Evolutionary conservation across 225 moss, liverwort and hornwort species (phyloP), one percentile per base, ranked within the genome.

Genomic region (Marchantia paleacea): DNA sequence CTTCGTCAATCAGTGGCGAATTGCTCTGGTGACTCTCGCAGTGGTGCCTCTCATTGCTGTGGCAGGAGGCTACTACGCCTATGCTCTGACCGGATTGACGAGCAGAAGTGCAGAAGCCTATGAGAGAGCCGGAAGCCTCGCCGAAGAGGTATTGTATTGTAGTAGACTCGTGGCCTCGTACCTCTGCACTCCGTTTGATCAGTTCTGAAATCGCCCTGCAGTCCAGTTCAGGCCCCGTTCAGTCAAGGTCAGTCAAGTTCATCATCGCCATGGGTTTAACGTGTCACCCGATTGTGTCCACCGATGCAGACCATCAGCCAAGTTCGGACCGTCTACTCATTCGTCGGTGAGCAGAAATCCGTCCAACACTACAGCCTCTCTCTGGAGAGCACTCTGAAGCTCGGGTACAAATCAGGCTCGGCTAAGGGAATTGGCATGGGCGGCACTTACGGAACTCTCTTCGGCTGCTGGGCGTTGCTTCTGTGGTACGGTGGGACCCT

Each of bases 1-100:
- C 0, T 95, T 95, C 76, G 57, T 80, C 16, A 66, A 7, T 5
- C 72, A 91, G 15, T 93, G 95, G 95, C 90, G 91, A 83, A 89
- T 97, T 55, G 95, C 93, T 0, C 69, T 88, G 22, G 91, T 95
- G 55, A 95, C 95, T 7, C 80, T 97, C 25, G 93, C 93, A 28
- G 86, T 93, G 10, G 92, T 95, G 16, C 97, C 97, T 29, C 75
- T 77, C 72, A 93, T 95, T 14, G 92, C 93, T 12, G 7, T 85
- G 4, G 90, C 95, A 4, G 97, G 95, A 60, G 92, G 87, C 24
- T 8, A 72, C 0, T 92, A 93, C 73, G 85, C 89, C 1, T 82
- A 25, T 19, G 70, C 82, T 3, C 87, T 95, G 22, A 91, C 92
- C 14, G 82, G 82, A 8, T 84, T 91, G 28, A 89, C 90, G 19